Conservation (phyloP, 2,329 filamentous ascomycete species). For the Calonectria hongkongensis region DNA sequence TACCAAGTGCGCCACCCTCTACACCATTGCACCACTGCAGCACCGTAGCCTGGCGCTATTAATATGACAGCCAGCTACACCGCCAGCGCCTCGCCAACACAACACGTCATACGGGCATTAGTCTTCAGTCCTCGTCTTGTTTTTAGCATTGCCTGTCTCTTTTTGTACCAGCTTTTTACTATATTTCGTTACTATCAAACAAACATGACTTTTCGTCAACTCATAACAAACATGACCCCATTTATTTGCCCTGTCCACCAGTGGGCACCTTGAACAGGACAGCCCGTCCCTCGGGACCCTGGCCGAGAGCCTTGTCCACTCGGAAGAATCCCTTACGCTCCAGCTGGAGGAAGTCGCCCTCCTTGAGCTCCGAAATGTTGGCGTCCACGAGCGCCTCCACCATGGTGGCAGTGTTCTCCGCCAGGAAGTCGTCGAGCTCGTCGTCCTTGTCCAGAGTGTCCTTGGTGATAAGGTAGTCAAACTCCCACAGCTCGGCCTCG, state of each 20-base stretch:
- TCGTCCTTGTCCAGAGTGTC: constrained; percentile 95
- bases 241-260: constrained; percentile 63
- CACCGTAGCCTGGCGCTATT: constrained; percentile 1
- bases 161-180: constrained; percentile 39
- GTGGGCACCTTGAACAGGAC: constrained; percentile 76
- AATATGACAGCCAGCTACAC: constrained; percentile 3
- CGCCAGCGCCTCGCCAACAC: neutral
- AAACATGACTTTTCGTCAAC: constrained; percentile 45
- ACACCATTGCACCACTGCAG: neutral
- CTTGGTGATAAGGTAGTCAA: constrained; percentile 96
- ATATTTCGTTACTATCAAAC: constrained; percentile 46
- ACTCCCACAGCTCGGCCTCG: constrained; percentile 91
- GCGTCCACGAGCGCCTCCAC: constrained; percentile 86
- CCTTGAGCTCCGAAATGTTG: constrained; percentile 86
- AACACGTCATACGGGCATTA: constrained; percentile 15
- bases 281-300: constrained; percentile 71
- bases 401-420: constrained; percentile 82
- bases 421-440: constrained; percentile 88
- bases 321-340: constrained; percentile 95
- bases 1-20: neutral
- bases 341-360: constrained; percentile 94
- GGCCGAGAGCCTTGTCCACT: constrained; percentile 79
- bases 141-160: constrained; percentile 13
- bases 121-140: neutral
- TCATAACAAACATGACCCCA: constrained; percentile 36